A percentile compares a stretch with the other conserved stretches of the same genome.
These are phyloP conservation scores for Calonectria hawksworthii DNA, from an alignment of 2,329 filamentous ascomycete species.

Conservation along the genomic window DNA sequence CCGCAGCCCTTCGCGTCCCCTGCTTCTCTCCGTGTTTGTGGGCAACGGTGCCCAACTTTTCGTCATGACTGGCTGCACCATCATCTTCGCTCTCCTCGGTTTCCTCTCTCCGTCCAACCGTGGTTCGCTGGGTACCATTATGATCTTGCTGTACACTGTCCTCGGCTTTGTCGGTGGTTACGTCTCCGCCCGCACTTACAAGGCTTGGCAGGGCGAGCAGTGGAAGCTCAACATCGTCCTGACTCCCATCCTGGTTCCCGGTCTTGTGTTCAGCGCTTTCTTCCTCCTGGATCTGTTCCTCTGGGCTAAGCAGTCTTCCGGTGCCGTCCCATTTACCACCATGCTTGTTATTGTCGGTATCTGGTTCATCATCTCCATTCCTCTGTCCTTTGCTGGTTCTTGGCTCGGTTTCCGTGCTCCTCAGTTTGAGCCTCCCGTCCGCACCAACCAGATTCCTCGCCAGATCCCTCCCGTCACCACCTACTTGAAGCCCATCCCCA, in stretches of 20 bases:
- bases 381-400: conserved; percentile 88
- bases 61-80: conserved; percentile 96
- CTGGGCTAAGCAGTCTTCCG: conserved; percentile 92
- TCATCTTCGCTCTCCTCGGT: conserved; percentile 91
- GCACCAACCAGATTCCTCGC: conserved; percentile 97
- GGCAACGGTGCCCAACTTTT: conserved; percentile 97
- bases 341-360: conserved; percentile 95
- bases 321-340: conserved; percentile 94
- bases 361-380: conserved; percentile 97
- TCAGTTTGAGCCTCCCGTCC: conserved; percentile 83
- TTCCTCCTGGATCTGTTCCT: conserved; percentile 97
- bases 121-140: conserved; percentile 92
- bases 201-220: conserved; percentile 89
- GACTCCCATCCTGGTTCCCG: conserved; percentile 88
- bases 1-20: conserved; percentile 84
- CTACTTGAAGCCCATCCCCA: conserved; percentile 89
- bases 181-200: conserved; percentile 90
- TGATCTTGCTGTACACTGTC: conserved; percentile 92
- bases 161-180: conserved; percentile 96
- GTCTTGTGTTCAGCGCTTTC: conserved; percentile 87
- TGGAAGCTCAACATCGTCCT: conserved; percentile 96
- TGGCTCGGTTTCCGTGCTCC: conserved; percentile 91
- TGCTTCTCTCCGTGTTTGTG: conserved; percentile 88
- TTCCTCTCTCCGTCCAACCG: conserved; percentile 97
- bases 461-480: conserved; percentile 90